phyloP scores from a whole-genome alignment of 1,284 basidiomycete species.

The Ganoderma meredithae region DNA sequence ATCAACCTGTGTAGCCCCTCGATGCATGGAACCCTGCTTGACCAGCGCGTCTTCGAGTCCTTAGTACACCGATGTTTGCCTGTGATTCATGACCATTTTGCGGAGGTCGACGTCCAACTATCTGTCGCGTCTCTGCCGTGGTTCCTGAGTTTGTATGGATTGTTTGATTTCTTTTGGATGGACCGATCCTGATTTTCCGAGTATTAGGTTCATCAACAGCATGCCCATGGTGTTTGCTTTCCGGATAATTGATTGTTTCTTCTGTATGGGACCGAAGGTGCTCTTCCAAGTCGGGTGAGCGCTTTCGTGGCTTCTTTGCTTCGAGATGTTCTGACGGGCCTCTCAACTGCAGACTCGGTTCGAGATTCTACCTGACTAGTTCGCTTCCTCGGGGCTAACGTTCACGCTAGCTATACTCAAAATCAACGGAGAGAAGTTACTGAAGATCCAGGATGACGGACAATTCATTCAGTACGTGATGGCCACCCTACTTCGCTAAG shows the following conservation, averaged over 20 bases:
- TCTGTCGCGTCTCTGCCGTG: constrained; percentile 97
- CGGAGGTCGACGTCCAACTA: constrained; percentile 92
- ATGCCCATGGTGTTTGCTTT: constrained; percentile 99
- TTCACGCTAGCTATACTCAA: constrained; percentile 85
- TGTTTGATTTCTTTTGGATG: not conserved
- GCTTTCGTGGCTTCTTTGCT: constrained; percentile 11
- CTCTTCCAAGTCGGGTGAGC: constrained; percentile 95
- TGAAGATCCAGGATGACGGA: constrained; percentile 98
- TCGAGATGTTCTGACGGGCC: constrained; percentile 15
- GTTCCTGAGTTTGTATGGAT: constrained; percentile 90
- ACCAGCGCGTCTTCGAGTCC: constrained; percentile 98
- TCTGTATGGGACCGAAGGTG: constrained; percentile 99
- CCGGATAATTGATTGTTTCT: constrained; percentile 98
- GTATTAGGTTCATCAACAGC: constrained; percentile 89
- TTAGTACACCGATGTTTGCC: constrained; percentile 92
- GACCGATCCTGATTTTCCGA: not conserved
- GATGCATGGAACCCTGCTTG: constrained; percentile 98
- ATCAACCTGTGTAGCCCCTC: constrained; percentile 73
- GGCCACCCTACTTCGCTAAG: not conserved
- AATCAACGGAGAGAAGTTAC: constrained; percentile 94
- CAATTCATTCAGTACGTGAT: constrained; percentile 87
- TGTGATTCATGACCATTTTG: constrained; percentile 95
- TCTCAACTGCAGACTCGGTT: constrained; percentile 48
- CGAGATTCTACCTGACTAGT: constrained; percentile 36
- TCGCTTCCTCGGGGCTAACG: constrained; percentile 19